phyloP scores from a whole-genome alignment of 352 stramenopile genomes.

The Pythium graminicola region DNA sequence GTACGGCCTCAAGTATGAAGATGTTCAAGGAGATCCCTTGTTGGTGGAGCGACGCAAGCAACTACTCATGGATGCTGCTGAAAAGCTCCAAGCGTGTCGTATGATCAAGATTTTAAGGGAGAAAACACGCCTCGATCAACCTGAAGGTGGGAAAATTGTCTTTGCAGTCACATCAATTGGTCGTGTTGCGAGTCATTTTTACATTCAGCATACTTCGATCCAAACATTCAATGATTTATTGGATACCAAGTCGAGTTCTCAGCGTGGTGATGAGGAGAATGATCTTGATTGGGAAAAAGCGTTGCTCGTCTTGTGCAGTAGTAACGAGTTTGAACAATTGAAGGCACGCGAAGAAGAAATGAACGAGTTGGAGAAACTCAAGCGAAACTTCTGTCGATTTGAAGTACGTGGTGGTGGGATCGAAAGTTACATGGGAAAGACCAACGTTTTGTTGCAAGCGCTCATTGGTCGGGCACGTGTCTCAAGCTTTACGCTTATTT shows the following conservation, averaged over 20 bases:
- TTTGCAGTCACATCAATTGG: constrained; percentile 97
- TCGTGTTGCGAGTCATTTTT: constrained; percentile 98
- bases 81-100: constrained; percentile 95
- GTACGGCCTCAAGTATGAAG: constrained; percentile 92
- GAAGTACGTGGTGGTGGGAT: constrained; percentile 36
- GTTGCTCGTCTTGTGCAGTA: too few species aligned
- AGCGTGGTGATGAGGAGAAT: too few species aligned
- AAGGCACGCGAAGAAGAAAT: constrained; percentile 98
- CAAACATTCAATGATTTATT: constrained; percentile 98
- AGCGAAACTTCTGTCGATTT: constrained; percentile 89
- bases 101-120: constrained; percentile 99
- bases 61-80: constrained; percentile 95
- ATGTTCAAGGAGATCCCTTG: constrained; percentile 88
- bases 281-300: too few species aligned
- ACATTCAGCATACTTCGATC: constrained; percentile 98
- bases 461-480: constrained; percentile 98
- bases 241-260: too few species aligned
- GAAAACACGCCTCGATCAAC: too few species aligned
- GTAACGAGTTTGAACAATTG: constrained; percentile 99
- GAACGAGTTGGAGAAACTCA: constrained; percentile 96
- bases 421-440: constrained; percentile 92
- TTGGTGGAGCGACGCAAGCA: constrained; percentile 94
- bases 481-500: constrained; percentile 96
- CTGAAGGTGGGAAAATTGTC: constrained; percentile 92
- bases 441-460: constrained; percentile 99